A percentile compares a stretch with the other conserved stretches of the same genome.
These are phyloP conservation scores for Verticillium tricorpus DNA, from an alignment of 2,329 filamentous ascomycete species.

Conservation along the genomic window DNA sequence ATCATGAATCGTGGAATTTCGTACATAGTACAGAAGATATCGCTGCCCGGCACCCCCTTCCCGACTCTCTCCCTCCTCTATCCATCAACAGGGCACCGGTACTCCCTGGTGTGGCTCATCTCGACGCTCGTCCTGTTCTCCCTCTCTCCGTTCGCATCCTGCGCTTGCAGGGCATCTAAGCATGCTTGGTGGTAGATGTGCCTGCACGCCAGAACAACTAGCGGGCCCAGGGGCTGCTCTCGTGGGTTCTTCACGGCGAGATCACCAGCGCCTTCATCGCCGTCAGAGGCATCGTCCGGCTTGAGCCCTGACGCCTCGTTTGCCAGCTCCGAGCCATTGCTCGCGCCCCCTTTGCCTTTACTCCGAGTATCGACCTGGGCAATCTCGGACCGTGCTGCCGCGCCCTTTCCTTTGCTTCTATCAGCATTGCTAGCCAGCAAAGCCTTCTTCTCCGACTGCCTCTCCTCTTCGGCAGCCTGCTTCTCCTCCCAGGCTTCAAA, in stretches of 20 bases:
- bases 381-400: slow-evolving; percentile 17
- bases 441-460: slow-evolving; percentile 38
- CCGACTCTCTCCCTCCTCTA: slow-evolving; percentile 17
- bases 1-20: slow-evolving; percentile 13
- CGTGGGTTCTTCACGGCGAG: slow-evolving; percentile 13
- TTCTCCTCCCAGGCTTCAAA: slow-evolving; percentile 78
- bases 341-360: slow-evolving; percentile 52
- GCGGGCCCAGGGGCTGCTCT: slow-evolving; percentile 53
- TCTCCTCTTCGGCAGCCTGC: slow-evolving; percentile 41
- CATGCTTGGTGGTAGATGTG: slow-evolving; percentile 68
- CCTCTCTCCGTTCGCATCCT: slow-evolving; percentile 33
- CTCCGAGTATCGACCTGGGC: slow-evolving; percentile 24
- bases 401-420: slow-evolving; percentile 30
- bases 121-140: slow-evolving; percentile 38
- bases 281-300: slow-evolving; percentile 28
- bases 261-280: slow-evolving; percentile 27
- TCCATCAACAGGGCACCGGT: slow-evolving; percentile 54
- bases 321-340: slow-evolving; percentile 49
- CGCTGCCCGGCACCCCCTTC: neutral
- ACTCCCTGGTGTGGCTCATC: slow-evolving; percentile 39
- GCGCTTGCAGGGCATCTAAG: slow-evolving; percentile 59
- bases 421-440: slow-evolving; percentile 31
- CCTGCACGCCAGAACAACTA: slow-evolving; percentile 66
- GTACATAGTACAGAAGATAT: slow-evolving; percentile 10
- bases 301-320: slow-evolving; percentile 32